Percentiles rank a stretch among this genome's conserved stretches.
Conservation (phyloP, 1,139 yeast genomes). For the Taphrina pruni region DNA sequence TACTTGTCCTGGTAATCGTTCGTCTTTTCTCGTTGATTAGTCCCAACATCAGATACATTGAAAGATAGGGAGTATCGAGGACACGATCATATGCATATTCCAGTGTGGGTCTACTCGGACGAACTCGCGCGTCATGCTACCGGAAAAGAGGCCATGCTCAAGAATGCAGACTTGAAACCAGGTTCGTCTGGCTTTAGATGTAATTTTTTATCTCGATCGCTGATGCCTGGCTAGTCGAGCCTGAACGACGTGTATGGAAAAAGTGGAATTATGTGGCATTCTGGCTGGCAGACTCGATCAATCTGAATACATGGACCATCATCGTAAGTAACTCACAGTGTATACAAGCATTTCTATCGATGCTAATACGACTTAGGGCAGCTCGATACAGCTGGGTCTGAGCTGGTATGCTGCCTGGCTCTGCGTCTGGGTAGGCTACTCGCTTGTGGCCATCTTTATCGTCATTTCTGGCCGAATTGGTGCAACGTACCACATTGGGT, state of each 20-base stretch:
- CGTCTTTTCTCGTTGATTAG: too few relatives aligned
- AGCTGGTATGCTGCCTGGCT: conserved; percentile 48
- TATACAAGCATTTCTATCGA: background rate
- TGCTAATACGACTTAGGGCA: background rate
- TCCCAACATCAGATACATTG: too few relatives aligned
- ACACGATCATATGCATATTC: conserved; percentile 2
- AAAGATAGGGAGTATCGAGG: too few relatives aligned
- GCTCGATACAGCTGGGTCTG: conserved; percentile 8
- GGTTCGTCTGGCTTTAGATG: background rate
- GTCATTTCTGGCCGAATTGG: conserved; percentile 54
- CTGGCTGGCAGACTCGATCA: conserved; percentile 59
- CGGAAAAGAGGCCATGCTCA: conserved; percentile 38
- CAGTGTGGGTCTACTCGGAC: conserved; percentile 32
- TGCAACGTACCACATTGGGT: conserved; percentile 53
- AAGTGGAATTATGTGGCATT: conserved; percentile 44
- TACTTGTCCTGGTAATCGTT: too few relatives aligned
- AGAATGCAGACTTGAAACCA: conserved; percentile 36
- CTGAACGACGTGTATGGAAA: conserved; percentile 43
- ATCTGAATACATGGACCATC: conserved; percentile 87
- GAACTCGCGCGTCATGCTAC: conserved; percentile 23
- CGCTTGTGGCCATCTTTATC: conserved; percentile 52
- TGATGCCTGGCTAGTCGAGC: conserved; percentile 3
- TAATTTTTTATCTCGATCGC: too few relatives aligned
- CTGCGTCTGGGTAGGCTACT: conserved; percentile 52
- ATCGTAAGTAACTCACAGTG: background rate